Base-by-base conservation (phyloP, 2,329 filamentous ascomycete species). In the Aspergillus fumigatiaffinis region DNA sequence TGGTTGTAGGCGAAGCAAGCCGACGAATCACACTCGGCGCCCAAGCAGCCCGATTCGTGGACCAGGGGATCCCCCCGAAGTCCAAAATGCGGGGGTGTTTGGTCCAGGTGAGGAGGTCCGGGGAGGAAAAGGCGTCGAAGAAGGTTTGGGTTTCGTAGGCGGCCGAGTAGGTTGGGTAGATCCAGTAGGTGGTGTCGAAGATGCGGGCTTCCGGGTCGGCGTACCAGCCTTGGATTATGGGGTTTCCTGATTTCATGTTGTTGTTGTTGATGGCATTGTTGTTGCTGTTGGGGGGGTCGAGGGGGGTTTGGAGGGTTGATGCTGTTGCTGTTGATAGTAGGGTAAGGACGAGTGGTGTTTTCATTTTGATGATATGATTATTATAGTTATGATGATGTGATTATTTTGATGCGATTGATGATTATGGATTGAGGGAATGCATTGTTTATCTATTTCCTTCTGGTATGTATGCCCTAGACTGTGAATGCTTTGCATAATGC, bases 41-140 rank as follows among this genome's bases (percentile, higher is more conserved):
- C 80, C 79, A 81, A 21, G 80, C 68, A 0, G 79, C 79, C 25
- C 68, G 64, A 53, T 71, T 71, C 2, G 65, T 75, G 6, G 77
- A 79, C 79, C 80, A 82, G 4, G 71, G 62, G 46, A 79, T 69
- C 51, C 71, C 56, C 5, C 64, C 66, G 32, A 68, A 71, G 23
- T 74, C 77, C 26, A 82, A 68, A 55, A 82, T 73, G 41, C 73
- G 73, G 20, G 71, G 64, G 58, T 81, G 75, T 57, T 78, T 80
- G 20, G 74, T 79, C 80, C 80, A 82, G 53, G 76, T 69, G 44
- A 81, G 65, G 49, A 82, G 68, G 57, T 82, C 79, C 0, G 71
- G 68, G 12, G 77, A 81, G 2, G 79, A 81, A 67, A 82, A 82
- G 54, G 79, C 79, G 59, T 82, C 79, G 48, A 82, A 73, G 62